These are phyloP conservation scores for Withania somnifera DNA, from an alignment of 305 asterid genomes.

Conservation along the genomic window DNA sequence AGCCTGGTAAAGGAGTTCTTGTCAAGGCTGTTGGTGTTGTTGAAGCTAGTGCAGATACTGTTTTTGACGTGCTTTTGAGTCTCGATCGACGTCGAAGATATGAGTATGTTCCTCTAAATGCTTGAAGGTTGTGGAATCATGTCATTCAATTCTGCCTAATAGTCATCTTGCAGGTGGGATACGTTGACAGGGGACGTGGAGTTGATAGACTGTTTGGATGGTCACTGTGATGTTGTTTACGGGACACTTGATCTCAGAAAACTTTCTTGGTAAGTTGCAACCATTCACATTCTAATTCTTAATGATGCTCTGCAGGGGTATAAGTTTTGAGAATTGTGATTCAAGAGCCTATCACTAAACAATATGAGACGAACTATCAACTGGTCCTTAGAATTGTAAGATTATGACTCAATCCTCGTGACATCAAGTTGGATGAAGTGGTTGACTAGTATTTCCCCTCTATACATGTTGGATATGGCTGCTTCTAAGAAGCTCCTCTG, in stretches of 20 bases:
- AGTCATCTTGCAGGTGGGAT: slow-evolving; percentile 79
- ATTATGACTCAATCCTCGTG: background rate
- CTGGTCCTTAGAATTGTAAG: background rate
- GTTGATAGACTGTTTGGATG: slow-evolving; percentile 66
- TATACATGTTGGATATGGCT: background rate
- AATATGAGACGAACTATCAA: background rate
- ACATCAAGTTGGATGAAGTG: background rate
- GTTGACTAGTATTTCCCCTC: background rate
- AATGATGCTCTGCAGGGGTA: background rate
- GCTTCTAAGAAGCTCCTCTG: slow-evolving; percentile 2
- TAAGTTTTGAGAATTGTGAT: background rate
- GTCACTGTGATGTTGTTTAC: slow-evolving; percentile 85
- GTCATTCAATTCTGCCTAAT: slow-evolving; percentile 17
- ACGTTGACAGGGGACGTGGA: slow-evolving; percentile 86
- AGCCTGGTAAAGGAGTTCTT: slow-evolving; percentile 74
- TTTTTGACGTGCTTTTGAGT: slow-evolving; percentile 71
- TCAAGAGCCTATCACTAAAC: background rate
- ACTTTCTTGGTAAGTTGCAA: slow-evolving; percentile 54
- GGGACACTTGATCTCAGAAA: slow-evolving; percentile 80
- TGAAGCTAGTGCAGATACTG: slow-evolving; percentile 91
- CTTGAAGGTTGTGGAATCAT: slow-evolving; percentile 5
- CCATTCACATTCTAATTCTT: background rate
- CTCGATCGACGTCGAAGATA: slow-evolving; percentile 76
- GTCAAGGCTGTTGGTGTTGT: slow-evolving; percentile 96
- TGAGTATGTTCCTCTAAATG: slow-evolving; percentile 46